Evolutionary conservation across 352 stramenopile species (phyloP).

Genomic region (Globisporangium splendens): DNA sequence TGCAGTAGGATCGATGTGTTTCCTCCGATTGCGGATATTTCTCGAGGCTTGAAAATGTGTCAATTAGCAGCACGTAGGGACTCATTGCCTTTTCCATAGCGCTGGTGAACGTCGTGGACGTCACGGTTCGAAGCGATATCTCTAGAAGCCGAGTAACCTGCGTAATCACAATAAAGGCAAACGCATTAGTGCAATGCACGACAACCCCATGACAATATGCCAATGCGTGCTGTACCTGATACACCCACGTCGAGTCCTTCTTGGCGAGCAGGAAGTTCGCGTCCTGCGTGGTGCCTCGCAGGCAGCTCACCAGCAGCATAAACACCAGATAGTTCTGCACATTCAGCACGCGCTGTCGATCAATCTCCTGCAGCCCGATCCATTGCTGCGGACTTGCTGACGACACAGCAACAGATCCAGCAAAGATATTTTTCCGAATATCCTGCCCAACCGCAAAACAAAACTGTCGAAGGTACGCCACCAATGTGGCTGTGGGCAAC

Average conservation of each 20-base stretch:
- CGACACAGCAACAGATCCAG: no score
- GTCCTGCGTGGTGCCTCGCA: conserved; percentile 18
- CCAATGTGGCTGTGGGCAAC: conserved; percentile 23
- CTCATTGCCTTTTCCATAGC: conserved; percentile 24
- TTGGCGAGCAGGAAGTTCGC: conserved; percentile 24
- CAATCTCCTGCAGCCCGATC: not conserved
- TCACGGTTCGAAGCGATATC: conserved; percentile 32
- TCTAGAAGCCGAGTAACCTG: conserved; percentile 39
- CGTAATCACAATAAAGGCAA: not conserved
- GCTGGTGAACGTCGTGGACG: conserved; percentile 15
- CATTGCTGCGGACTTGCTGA: not conserved
- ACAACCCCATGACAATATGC: not conserved
- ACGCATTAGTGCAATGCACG: not conserved
- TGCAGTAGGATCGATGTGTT: conserved; percentile 11
- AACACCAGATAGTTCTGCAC: conserved; percentile 59
- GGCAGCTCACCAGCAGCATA: conserved; percentile 52
- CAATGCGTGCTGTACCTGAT: conserved; percentile 23
- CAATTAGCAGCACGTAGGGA: conserved; percentile 48
- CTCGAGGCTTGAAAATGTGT: conserved; percentile 31
- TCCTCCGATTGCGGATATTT: conserved; percentile 24
- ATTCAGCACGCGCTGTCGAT: conserved; percentile 28
- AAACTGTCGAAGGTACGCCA: conserved; percentile 39
- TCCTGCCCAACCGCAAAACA: conserved; percentile 30
- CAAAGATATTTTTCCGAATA: conserved; percentile 5
- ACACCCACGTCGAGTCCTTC: conserved; percentile 42